Base-by-base conservation (phyloP, 2,329 filamentous ascomycete genomes). In the Pezicula radicicola region DNA sequence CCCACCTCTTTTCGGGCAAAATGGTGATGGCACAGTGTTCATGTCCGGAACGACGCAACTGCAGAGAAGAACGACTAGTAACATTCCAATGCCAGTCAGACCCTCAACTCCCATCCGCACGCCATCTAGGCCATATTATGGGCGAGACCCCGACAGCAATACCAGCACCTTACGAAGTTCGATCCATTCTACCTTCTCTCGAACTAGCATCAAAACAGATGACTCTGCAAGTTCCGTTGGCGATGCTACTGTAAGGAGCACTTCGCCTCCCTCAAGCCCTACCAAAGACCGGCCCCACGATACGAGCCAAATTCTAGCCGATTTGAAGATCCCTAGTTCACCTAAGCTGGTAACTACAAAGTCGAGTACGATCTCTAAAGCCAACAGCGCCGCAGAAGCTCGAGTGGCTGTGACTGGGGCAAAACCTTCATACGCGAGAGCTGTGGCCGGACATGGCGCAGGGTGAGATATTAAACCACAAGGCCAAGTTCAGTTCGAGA, bases 161-260 rank as follows among this genome's bases (percentile, higher is more conserved):
- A 47, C 53, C 8, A 56, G 54, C 54, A 54, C 60, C 3, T 33
- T 60, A 2, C 28, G 49, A 16, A 60, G 55, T 21, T 60, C 55
- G 7, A 49, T 50, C 4, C 43, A 56, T 12, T 61, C 60, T 0
- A 51, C 55, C 2, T 60, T 60, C n/a, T 61, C 59, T 5, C 36
- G 30, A 18, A 33, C 39, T 15, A 58, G 57, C 36, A 18, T 46
- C 4, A 44, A 40, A 12, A 52, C 45, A 6, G 50, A 55, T 27
- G 57, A 56, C 8, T 57, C 59, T 16, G 30, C 51, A 6, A 61
- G 52, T 30, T 55, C 59, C 8, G 55, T 54, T 4, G 52, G 53
- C 12, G 51, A 49, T 18, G 47, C 42, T 2, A 51, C 53, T 10
- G 40, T 52, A 9, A 47, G 53, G 27, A 59, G 49, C 40, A 46